Conservation (phyloP, 768 basidiomycete species). For the Stropharia rugosoannulata region DNA sequence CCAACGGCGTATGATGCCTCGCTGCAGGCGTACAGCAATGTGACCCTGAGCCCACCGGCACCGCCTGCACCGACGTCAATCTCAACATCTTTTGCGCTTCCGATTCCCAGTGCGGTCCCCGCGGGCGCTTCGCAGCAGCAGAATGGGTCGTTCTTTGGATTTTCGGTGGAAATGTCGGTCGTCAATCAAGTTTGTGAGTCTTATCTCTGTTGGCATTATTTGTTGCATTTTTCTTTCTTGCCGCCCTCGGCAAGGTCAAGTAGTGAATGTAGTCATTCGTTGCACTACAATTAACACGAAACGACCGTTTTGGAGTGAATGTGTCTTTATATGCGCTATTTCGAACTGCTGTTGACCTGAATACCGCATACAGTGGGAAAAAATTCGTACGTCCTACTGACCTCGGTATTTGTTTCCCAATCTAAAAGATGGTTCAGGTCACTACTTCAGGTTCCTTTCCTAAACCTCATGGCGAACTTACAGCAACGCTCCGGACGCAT, state of each 20-base stretch:
- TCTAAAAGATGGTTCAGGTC: conserved; percentile 30
- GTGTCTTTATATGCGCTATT: too few relatives aligned
- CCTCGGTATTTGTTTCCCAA: background rate
- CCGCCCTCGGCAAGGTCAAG: background rate
- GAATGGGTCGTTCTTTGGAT: conserved; percentile 48
- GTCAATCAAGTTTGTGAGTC: conserved; percentile 53
- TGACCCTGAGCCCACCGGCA: conserved; percentile 52
- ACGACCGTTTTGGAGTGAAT: too few relatives aligned
- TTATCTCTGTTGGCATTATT: conserved; percentile 9
- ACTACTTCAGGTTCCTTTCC: conserved; percentile 56
- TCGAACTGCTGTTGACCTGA: too few relatives aligned
- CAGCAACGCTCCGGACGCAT: conserved; percentile 47
- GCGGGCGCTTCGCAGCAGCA: conserved; percentile 34
- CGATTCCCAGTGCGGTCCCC: conserved; percentile 29
- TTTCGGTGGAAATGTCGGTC: conserved; percentile 64
- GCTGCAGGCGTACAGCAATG: conserved; percentile 19
- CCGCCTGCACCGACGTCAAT: conserved; percentile 49
- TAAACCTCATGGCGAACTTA: conserved; percentile 77
- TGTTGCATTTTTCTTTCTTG: background rate
- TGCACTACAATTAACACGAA: too few relatives aligned
- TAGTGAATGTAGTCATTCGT: too few relatives aligned
- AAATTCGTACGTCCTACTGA: conserved; percentile 34
- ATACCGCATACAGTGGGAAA: conserved; percentile 37
- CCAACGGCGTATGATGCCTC: background rate
- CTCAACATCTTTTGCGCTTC: conserved; percentile 36